Evolutionary conservation across 2,329 filamentous ascomycete species (phyloP), one percentile per base, ranked within the genome.

Genomic region (Xylaria sp.): DNA sequence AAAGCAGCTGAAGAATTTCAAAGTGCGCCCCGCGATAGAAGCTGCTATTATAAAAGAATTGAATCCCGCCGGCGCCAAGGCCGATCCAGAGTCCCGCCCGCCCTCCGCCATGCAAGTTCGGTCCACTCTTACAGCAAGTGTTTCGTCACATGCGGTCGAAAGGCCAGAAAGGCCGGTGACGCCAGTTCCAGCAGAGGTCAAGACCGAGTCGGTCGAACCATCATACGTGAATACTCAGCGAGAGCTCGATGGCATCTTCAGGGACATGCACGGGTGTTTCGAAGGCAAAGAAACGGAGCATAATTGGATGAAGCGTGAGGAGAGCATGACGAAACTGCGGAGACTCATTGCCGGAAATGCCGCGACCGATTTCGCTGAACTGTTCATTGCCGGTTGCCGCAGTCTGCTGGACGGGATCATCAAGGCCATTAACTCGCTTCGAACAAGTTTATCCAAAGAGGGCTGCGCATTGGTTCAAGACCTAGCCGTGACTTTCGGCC

Each of bases 231-330:
- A 92, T 68, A 93, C 92, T 1, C 81, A 88, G 66, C 83, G 91
- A 67, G 92, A 97, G 71, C 78, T 97, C n/a, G 92, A 97, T 61
- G 92, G 96, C 30, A 85, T 89, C 1, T 86, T 96, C 71, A 85
- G 84, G 65, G 87, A 90, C 37, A 96, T 97, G 90, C 79, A 87
- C 37, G 80, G 81, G 56, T 82, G 83, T 71, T 97, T 97, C 63
- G 92, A 97, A 66, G 92, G 92, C 55, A 91, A 82, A 71, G 93
- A 97, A 76, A 86, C 89, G 0, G 93, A 97, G 71, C 85, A 90
- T 61, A 97, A 97, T 70, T 97, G 93, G 93, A 73, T 90, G 68
- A 87, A 88, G 66, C 83, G 93, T 72, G 93, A 97, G 73, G 89
- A 93, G 76, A 88, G 84, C 70, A 82, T 92, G 44, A 82, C 82